A percentile compares a stretch with the other conserved stretches of the same genome.
phyloP scores from a whole-genome alignment of 2,329 filamentous ascomycete genomes.

The Ophiostoma ips region DNA sequence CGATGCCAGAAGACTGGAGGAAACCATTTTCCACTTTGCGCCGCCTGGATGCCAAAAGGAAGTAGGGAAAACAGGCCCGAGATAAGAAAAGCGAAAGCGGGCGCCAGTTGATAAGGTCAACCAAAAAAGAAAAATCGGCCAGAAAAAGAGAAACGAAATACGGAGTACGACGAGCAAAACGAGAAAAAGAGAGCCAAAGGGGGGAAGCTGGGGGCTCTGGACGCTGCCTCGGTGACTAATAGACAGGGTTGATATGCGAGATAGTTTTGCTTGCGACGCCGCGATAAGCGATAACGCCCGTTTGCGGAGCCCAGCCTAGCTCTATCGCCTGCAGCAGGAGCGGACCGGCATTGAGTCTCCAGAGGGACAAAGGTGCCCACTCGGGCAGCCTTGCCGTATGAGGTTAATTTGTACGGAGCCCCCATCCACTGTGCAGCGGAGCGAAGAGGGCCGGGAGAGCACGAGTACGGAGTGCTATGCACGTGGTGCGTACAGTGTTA shows the following conservation, averaged over 20 bases:
- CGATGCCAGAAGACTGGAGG: neutral
- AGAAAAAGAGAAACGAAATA: neutral
- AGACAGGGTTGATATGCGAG: neutral
- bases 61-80: neutral
- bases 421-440: neutral
- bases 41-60: neutral
- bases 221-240: no score
- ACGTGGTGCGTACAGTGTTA: no score
- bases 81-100: neutral
- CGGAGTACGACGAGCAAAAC: no score
- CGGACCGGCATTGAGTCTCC: neutral
- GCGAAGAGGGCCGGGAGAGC: no score
- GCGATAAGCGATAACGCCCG: neutral
- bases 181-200: no score
- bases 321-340: neutral
- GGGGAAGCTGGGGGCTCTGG: no score
- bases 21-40: neutral
- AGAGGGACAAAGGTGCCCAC: neutral
- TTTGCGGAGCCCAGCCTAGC: neutral
- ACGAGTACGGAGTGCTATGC: no score
- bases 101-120: neutral
- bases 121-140: neutral
- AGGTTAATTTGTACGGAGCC: slow-evolving; percentile 4
- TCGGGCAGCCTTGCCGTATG: slow-evolving; percentile 5
- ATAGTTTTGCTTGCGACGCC: neutral